Evolutionary conservation across 2,329 filamentous ascomycete genomes (phyloP).

Genomic region (Alternaria sp.): DNA sequence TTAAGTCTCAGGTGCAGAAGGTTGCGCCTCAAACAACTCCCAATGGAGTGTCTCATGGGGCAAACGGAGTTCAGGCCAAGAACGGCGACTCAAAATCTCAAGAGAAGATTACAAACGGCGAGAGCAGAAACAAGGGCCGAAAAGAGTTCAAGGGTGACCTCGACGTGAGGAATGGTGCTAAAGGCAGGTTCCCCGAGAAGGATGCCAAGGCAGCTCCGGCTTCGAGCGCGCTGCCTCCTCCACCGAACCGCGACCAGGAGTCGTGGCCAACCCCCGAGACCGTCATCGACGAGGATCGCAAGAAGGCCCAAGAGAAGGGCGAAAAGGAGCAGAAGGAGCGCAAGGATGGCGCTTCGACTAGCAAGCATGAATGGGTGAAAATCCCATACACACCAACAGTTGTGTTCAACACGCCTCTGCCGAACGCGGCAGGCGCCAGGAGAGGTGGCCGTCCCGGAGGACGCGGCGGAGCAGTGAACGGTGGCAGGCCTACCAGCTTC

Average conservation of each 20-base stretch:
- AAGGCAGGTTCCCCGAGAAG: conserved; percentile 37
- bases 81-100: conserved; percentile 30
- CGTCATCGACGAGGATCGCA: conserved; percentile 76
- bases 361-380: conserved; percentile 85
- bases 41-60: conserved; percentile 25
- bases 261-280: conserved; percentile 92
- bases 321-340: conserved; percentile 70
- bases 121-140: conserved; percentile 29
- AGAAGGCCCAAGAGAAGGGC: conserved; percentile 71
- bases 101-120: conserved; percentile 26
- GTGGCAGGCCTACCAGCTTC: conserved; percentile 55
- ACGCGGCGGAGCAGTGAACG: conserved; percentile 62
- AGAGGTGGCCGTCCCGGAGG: conserved; percentile 57
- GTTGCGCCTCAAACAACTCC: conserved; percentile 49
- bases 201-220: conserved; percentile 26
- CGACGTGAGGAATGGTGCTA: conserved; percentile 37
- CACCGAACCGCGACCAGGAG: conserved; percentile 75
- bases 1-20: conserved; percentile 59
- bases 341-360: conserved; percentile 56
- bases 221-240: conserved; percentile 54
- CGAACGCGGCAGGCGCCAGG: conserved; percentile 51
- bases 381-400: conserved; percentile 84
- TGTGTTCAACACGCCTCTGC: conserved; percentile 83
- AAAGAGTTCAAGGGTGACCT: conserved; percentile 35
- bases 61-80: conserved; percentile 23